Evolutionary conservation across 2,329 filamentous ascomycete species (phyloP).

Genomic region (Diaporthe destruens): DNA sequence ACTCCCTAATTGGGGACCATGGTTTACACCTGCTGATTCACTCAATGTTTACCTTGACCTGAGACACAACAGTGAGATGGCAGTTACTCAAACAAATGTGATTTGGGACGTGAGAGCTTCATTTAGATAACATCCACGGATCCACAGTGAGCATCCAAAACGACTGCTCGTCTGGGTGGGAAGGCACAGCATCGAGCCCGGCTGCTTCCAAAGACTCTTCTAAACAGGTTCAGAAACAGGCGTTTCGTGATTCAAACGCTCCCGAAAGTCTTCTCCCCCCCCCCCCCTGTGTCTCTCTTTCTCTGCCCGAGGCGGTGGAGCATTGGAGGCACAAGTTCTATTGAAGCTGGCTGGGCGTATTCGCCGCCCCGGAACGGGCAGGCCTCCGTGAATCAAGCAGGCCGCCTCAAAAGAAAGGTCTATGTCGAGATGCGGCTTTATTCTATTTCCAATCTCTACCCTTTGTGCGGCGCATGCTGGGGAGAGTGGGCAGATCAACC

Average conservation of each 20-base stretch:
- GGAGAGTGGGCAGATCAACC: too few species aligned
- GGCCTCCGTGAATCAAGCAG: not conserved
- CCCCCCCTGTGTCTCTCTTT: not conserved
- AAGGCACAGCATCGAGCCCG: too few species aligned
- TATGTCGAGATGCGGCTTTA: not conserved
- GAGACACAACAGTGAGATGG: not conserved
- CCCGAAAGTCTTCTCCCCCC: too few species aligned
- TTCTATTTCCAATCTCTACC: not conserved
- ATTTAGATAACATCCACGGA: not conserved
- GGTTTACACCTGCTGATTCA: not conserved
- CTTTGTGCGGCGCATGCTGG: not conserved
- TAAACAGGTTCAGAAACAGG: not conserved
- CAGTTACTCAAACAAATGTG: too few species aligned
- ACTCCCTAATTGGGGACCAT: not conserved
- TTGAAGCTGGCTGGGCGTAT: not conserved
- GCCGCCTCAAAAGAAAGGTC: not conserved
- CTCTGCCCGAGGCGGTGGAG: not conserved
- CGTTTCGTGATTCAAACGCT: not conserved
- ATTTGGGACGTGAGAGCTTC: not conserved
- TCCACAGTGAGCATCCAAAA: not conserved
- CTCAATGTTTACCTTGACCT: not conserved
- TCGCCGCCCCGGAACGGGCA: not conserved
- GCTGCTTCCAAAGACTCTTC: too few species aligned
- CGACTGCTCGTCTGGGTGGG: too few species aligned
- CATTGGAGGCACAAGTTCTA: not conserved